A percentile compares a stretch with the other conserved stretches of the same genome.
Evolutionary conservation across 2,329 filamentous ascomycete species (phyloP).

Genomic region (Fusarium liriodendri): DNA sequence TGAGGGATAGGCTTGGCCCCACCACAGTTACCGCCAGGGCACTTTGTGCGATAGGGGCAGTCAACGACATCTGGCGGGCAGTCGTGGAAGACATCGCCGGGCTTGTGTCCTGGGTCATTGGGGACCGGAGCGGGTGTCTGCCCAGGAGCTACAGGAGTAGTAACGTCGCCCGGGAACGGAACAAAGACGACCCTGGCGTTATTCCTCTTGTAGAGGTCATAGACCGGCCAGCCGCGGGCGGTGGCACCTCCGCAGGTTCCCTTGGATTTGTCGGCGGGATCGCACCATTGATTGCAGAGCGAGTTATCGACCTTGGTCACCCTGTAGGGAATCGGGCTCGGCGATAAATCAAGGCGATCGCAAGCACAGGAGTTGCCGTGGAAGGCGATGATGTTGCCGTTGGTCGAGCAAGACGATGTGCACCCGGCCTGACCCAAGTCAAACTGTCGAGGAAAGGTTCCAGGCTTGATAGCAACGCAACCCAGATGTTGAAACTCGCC

Average conservation of each 20-base stretch:
- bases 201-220: conserved; percentile 35
- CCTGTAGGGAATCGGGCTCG: conserved; percentile 20
- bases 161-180: conserved; percentile 5
- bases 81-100: conserved; percentile 32
- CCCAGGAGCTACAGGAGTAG: conserved; percentile 12
- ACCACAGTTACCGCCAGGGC: conserved; percentile 20
- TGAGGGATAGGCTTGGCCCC: conserved; percentile 9
- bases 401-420: conserved; percentile 28
- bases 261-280: conserved; percentile 25
- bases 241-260: conserved; percentile 32
- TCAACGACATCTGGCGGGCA: conserved; percentile 29
- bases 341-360: conserved; percentile 33
- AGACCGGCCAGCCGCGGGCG: conserved; percentile 29
- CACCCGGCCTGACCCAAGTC: conserved; percentile 13
- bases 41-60: conserved; percentile 35
- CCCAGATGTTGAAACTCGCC: conserved; percentile 25
- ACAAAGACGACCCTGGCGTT: conserved; percentile 27
- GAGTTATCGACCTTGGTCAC: conserved; percentile 29
- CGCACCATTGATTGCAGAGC: conserved; percentile 30
- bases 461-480: conserved; percentile 25
- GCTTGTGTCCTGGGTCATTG: conserved; percentile 8
- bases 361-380: conserved; percentile 28
- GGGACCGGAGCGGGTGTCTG: conserved; percentile 9
- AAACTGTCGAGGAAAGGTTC: conserved; percentile 28
- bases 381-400: conserved; percentile 33